Conservation (phyloP, 2,329 filamentous ascomycete species). For the Gnomoniopsis sp. region DNA sequence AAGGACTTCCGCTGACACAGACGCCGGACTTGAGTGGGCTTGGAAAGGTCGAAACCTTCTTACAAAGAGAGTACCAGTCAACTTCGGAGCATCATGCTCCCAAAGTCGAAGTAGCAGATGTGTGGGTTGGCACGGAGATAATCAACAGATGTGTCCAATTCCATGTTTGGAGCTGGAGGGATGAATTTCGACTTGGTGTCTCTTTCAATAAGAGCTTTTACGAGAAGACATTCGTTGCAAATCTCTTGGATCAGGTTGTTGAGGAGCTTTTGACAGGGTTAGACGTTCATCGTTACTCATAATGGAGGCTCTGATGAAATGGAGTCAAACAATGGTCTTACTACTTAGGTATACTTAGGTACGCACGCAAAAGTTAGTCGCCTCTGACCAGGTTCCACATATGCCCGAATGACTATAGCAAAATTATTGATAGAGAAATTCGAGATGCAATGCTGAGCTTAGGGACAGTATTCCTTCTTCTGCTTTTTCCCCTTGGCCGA, state of each 20-base stretch:
- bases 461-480: too few species aligned
- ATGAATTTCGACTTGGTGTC: neutral
- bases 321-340: too few species aligned
- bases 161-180: slow-evolving; percentile 11
- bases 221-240: neutral
- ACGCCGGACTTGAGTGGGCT: slow-evolving; percentile 11
- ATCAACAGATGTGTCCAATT: slow-evolving; percentile 11
- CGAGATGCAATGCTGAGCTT: too few species aligned
- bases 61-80: neutral
- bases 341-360: too few species aligned
- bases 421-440: too few species aligned
- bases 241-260: neutral
- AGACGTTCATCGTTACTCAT: too few species aligned
- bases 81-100: neutral
- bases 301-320: too few species aligned
- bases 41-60: slow-evolving; percentile 5
- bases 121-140: slow-evolving; percentile 10
- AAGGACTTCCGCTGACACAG: slow-evolving; percentile 4
- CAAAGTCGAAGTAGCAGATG: neutral
- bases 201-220: slow-evolving; percentile 10
- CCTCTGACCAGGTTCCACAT: too few species aligned
- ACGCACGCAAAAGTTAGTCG: too few species aligned
- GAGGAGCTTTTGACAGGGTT: neutral
- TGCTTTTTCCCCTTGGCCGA: too few species aligned
- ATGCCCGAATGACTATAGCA: too few species aligned